Evolutionary conservation across 129 eudicot genomes (phyloP).

Genomic region (carrot (Daucus carota)): DH1_v3.0 NC_030387.2:31681501-31682000

Average conservation of each 20-base stretch:
- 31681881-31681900: too few species aligned
- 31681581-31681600: neutral
- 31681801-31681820: conserved; percentile 33
- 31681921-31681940: too few species aligned
- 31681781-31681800: conserved; percentile 53
- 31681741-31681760: conserved; percentile 26
- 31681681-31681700: neutral
- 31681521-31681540: neutral
- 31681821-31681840: conserved; percentile 62
- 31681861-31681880: neutral
- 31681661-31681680: neutral
- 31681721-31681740: conserved; percentile 11
- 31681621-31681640: neutral
- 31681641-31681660: neutral
- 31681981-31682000: too few species aligned
- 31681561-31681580: neutral
- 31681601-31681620: neutral
- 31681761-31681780: conserved; percentile 45
- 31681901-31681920: too few species aligned
- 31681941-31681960: too few species aligned
- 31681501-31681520: conserved; percentile 4
- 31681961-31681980: too few species aligned
- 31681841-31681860: conserved; percentile 40
- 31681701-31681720: conserved; percentile 1
- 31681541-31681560: neutral